Evolutionary conservation across 495 filamentous ascomycete genomes (phyloP), one percentile per base, ranked within the genome.

Genomic region (Lophiotrema nucula): DNA sequence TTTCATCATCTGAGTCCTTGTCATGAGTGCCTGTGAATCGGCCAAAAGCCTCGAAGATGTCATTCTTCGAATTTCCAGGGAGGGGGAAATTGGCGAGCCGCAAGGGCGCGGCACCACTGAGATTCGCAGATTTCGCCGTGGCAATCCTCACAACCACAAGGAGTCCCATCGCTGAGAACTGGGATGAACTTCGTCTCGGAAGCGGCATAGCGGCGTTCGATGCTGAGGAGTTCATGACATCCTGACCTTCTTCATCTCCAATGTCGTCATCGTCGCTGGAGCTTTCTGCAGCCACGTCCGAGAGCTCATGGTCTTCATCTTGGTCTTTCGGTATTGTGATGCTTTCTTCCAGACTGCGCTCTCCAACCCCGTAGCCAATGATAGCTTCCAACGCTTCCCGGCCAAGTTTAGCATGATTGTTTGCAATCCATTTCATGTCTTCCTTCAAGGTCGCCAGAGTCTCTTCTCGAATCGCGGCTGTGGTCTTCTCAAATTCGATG

Each of bases 41-140:
- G n/a, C 90, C 91, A 75, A 97, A 96, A 1, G 85, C 84, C 59
- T 92, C 89, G 76, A 96, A 96, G 5, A 86, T 82, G 50, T 82
- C 85, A 45, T 81, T 65, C 81, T 81, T 0, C 3, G 80, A 80
- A 12, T 74, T 58, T 37, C 83, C 77, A 21, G 84, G 84, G 62
- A 77, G 81, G 56, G 78, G 78, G 37, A 86, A 81, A 3, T 79
- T 76, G 19, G 85, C 69, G 6, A 85, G 76, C 31, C 85, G 79
- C 23, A 91, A 77, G 12, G 90, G 65, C 12, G 81, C 81, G 31
- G 47, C 10, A 22, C 13, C 13, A 1, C 33, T n/a, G 18, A 16
- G 18, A 5, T 27, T 35, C 5, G 13, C 8, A 10, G 10, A 13
- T 22, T 66, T 87, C 84, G 68, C 89, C 91, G 6, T 27, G 13